Conservation (phyloP, 2,329 filamentous ascomycete species). For the Fusarium sp. region DNA sequence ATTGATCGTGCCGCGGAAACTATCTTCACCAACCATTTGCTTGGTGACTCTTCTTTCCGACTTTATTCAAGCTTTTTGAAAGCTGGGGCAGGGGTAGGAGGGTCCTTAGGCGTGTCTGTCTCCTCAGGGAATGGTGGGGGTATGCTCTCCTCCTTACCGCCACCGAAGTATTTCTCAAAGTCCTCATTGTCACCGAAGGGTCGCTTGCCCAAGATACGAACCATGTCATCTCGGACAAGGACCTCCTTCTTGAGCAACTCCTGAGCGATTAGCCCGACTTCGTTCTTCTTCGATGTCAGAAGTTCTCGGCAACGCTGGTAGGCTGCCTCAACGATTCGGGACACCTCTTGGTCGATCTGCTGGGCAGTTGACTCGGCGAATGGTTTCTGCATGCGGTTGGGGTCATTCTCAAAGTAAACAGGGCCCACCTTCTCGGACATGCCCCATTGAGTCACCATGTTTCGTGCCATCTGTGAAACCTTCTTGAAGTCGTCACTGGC, state of each 20-base stretch:
- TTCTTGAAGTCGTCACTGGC: conserved; percentile 99
- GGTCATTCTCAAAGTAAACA: conserved; percentile 87
- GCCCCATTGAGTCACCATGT: conserved; percentile 99
- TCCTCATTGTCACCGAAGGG: conserved; percentile 87
- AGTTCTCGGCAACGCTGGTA: conserved; percentile 91
- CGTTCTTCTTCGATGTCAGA: conserved; percentile 84
- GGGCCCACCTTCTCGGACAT: conserved; percentile 97
- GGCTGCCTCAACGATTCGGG: conserved; percentile 90
- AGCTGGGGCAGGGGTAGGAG: conserved; percentile 55
- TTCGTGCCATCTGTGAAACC: conserved; percentile 93
- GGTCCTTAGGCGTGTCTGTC: conserved; percentile 56
- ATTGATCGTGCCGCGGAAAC: background rate
- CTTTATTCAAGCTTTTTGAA: conserved; percentile 50
- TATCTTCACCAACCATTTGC: conserved; percentile 4
- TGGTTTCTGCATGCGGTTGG: conserved; percentile 89
- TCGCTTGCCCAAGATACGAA: conserved; percentile 85
- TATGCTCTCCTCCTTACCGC: conserved; percentile 66
- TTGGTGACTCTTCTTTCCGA: conserved; percentile 14
- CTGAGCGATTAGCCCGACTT: conserved; percentile 91
- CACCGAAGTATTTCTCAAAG: conserved; percentile 93
- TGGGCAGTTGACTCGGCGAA: conserved; percentile 96
- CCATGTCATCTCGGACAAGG: conserved; percentile 90
- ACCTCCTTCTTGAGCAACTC: conserved; percentile 94
- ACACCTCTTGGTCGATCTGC: conserved; percentile 91
- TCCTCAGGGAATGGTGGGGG: conserved; percentile 67